phyloP scores from a whole-genome alignment of 768 basidiomycete species.

The Daedaleopsis sinensis region DNA sequence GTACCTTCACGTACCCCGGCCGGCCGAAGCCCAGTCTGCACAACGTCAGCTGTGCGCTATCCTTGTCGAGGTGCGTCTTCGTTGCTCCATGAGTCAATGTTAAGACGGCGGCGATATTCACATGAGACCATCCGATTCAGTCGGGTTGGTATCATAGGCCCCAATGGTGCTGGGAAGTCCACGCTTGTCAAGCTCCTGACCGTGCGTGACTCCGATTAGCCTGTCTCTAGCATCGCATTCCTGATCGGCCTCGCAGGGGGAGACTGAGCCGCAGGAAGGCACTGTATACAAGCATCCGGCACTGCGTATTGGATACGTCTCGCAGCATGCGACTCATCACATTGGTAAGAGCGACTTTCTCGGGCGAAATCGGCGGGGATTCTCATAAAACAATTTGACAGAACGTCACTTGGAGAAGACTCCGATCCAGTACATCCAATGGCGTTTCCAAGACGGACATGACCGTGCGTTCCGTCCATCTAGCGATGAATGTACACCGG shows the following conservation, averaged over 20 bases:
- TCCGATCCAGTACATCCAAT: conserved; percentile 95
- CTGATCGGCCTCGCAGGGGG: conserved; percentile 57
- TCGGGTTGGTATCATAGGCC: conserved; percentile 89
- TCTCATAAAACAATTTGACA: conserved; percentile 35
- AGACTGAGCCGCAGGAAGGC: conserved; percentile 89
- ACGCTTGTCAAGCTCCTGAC: conserved; percentile 95
- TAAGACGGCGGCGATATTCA: conserved; percentile 7
- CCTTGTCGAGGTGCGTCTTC: conserved; percentile 76
- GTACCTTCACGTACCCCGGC: conserved; percentile 95
- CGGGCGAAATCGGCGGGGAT: background rate
- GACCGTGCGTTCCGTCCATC: conserved; percentile 65
- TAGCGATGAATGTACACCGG: background rate
- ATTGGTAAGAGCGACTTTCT: conserved; percentile 54
- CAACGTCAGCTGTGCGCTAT: conserved; percentile 90
- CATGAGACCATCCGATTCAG: conserved; percentile 42
- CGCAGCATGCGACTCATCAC: conserved; percentile 98
- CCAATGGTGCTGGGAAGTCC: conserved; percentile 96
- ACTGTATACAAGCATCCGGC: conserved; percentile 93
- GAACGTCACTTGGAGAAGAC: conserved; percentile 96
- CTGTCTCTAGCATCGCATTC: background rate
- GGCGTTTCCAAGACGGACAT: conserved; percentile 98
- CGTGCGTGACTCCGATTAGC: conserved; percentile 40
- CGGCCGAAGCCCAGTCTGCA: conserved; percentile 75
- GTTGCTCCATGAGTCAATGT: conserved; percentile 4
- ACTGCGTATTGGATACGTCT: conserved; percentile 93